Percentiles rank a stretch among this genome's conserved stretches.
Evolutionary conservation across 176 grass and related monocot species (phyloP).

Genomic region (Lolium multiflorum): DNA sequence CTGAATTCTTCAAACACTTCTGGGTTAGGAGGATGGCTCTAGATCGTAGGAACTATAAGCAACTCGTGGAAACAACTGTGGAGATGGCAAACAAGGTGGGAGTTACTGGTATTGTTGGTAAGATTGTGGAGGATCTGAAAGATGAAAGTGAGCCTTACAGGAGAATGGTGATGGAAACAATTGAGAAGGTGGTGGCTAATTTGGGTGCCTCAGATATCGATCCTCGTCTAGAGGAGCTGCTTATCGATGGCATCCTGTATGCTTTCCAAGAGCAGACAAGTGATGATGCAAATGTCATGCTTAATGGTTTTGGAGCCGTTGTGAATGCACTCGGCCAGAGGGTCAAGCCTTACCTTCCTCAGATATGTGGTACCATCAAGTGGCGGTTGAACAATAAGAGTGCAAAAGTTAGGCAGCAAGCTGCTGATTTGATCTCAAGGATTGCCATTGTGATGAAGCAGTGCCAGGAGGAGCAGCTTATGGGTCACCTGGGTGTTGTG

Average conservation of each 20-base stretch:
- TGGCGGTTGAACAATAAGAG: constrained; percentile 98
- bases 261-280: constrained; percentile 99
- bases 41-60: constrained; percentile 97
- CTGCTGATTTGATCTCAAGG: constrained; percentile 94
- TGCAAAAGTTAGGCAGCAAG: constrained; percentile 97
- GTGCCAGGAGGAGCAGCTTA: constrained; percentile 96
- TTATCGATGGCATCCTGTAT: constrained; percentile 98
- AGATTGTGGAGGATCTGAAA: constrained; percentile 95
- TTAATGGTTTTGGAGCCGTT: constrained; percentile 99
- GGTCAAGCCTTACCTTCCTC: constrained; percentile 95
- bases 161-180: constrained; percentile 99
- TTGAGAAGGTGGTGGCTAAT: constrained; percentile 97
- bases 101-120: constrained; percentile 92
- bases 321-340: constrained; percentile 90
- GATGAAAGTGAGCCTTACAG: constrained; percentile 96
- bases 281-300: constrained; percentile 99
- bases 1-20: constrained; percentile 91
- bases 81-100: constrained; percentile 98
- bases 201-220: constrained; percentile 96
- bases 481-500: constrained; percentile 59
- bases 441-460: constrained; percentile 99
- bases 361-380: constrained; percentile 99
- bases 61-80: constrained; percentile 96
- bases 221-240: constrained; percentile 87
- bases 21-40: constrained; percentile 98